These are phyloP conservation scores for Xylaria sp. DNA, from an alignment of 495 filamentous ascomycete species.

Conservation along the genomic window DNA sequence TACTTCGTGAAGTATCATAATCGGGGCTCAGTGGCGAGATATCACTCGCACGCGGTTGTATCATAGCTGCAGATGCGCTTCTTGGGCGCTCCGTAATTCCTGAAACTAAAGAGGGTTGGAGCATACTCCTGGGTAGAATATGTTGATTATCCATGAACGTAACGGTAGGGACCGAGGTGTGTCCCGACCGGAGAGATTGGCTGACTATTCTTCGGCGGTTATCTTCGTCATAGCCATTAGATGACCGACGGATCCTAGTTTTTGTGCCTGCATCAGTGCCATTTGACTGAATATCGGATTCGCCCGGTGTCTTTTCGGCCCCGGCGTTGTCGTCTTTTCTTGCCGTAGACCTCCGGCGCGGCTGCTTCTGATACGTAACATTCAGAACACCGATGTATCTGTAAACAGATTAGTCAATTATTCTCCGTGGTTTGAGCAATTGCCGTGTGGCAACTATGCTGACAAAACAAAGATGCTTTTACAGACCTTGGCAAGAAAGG, in stretches of 20 bases:
- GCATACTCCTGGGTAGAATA: constrained; percentile 86
- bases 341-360: constrained; percentile 67
- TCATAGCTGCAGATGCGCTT: constrained; percentile 47
- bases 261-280: constrained; percentile 28
- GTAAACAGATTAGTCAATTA: constrained; percentile 32
- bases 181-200: constrained; percentile 66
- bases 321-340: constrained; percentile 50
- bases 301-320: constrained; percentile 34
- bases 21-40: constrained; percentile 1
- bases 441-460: constrained; percentile 10
- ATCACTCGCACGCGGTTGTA: constrained; percentile 29
- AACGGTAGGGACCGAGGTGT: constrained; percentile 78
- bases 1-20: constrained; percentile 11
- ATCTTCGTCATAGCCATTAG: constrained; percentile 36
- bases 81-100: constrained; percentile 37
- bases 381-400: constrained; percentile 98
- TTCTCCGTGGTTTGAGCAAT: background rate
- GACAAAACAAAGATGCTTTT: constrained; percentile 24
- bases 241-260: constrained; percentile 16
- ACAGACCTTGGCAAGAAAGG: constrained; percentile 90
- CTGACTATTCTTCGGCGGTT: constrained; percentile 72
- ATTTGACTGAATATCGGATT: constrained; percentile 36
- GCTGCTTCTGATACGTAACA: constrained; percentile 90
- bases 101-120: constrained; percentile 48
- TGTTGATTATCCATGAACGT: constrained; percentile 95